These are phyloP conservation scores for Didymella lethalis DNA, from an alignment of 2,329 filamentous ascomycete species.

Conservation along the genomic window DNA sequence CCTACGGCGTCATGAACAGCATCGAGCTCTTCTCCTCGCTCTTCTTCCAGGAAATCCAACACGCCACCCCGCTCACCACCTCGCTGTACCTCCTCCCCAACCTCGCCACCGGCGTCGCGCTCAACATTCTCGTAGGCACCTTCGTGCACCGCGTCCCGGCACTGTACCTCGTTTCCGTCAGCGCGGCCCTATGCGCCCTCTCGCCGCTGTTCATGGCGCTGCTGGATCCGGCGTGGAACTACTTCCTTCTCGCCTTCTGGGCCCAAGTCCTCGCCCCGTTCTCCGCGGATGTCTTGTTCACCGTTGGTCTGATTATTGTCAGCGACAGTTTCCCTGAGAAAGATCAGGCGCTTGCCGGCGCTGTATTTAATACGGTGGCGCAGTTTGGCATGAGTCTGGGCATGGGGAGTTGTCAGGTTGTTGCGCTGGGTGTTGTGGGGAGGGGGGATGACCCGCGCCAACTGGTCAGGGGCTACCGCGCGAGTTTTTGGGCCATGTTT, in stretches of 20 bases:
- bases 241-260: slow-evolving; percentile 60
- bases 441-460: slow-evolving; percentile 12
- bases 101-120: slow-evolving; percentile 48
- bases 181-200: slow-evolving; percentile 53
- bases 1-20: slow-evolving; percentile 48
- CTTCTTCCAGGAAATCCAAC: slow-evolving; percentile 56
- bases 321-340: slow-evolving; percentile 63
- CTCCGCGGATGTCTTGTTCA: slow-evolving; percentile 61
- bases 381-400: slow-evolving; percentile 61
- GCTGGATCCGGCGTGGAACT: slow-evolving; percentile 58
- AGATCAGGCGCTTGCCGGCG: slow-evolving; percentile 66
- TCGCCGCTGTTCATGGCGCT: slow-evolving; percentile 64
- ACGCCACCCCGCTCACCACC: slow-evolving; percentile 41
- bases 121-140: slow-evolving; percentile 57
- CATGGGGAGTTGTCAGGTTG: slow-evolving; percentile 38
- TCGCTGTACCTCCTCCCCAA: slow-evolving; percentile 56
- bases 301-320: slow-evolving; percentile 63
- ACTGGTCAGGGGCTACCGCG: slow-evolving; percentile 33
- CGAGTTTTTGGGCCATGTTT: slow-evolving; percentile 41
- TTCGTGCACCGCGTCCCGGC: slow-evolving; percentile 56
- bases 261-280: slow-evolving; percentile 54
- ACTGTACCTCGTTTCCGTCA: slow-evolving; percentile 53
- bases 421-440: slow-evolving; percentile 32
- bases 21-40: slow-evolving; percentile 53
- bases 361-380: slow-evolving; percentile 66